Conservation (phyloP, 2,329 filamentous ascomycete species). For the Calonectria ilicicola region DNA sequence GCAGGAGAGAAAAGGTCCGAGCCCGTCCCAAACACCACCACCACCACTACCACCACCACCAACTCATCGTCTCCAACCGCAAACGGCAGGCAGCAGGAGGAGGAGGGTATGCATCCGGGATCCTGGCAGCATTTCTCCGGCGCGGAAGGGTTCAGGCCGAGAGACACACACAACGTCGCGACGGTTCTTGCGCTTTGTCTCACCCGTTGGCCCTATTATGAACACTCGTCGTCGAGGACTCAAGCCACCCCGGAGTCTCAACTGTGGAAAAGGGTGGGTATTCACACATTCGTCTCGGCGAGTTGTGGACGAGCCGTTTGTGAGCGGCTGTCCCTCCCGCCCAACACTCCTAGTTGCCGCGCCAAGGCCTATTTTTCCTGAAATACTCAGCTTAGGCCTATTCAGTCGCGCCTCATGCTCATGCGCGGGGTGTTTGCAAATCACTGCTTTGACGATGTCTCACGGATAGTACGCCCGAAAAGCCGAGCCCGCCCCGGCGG, state of each 20-base stretch:
- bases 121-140: slow-evolving; percentile 6
- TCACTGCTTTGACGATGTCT: slow-evolving; percentile 13
- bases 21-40: neutral
- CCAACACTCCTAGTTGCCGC: neutral
- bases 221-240: neutral
- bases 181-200: slow-evolving; percentile 3
- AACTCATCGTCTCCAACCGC: neutral
- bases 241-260: slow-evolving; percentile 8
- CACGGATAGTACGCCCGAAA: slow-evolving; percentile 4
- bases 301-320: neutral
- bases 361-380: neutral
- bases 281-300: neutral
- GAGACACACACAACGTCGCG: slow-evolving; percentile 8
- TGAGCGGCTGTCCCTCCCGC: neutral
- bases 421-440: neutral
- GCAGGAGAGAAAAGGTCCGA: slow-evolving; percentile 11
- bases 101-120: neutral
- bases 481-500: slow-evolving; percentile 3
- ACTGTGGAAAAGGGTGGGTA: neutral
- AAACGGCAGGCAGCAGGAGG: neutral
- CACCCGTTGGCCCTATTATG: neutral
- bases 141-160: slow-evolving; percentile 6
- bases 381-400: neutral
- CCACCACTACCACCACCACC: neutral
- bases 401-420: slow-evolving; percentile 1